Conservation (phyloP, 345 rosid genomes). For the Linum tenue region DNA sequence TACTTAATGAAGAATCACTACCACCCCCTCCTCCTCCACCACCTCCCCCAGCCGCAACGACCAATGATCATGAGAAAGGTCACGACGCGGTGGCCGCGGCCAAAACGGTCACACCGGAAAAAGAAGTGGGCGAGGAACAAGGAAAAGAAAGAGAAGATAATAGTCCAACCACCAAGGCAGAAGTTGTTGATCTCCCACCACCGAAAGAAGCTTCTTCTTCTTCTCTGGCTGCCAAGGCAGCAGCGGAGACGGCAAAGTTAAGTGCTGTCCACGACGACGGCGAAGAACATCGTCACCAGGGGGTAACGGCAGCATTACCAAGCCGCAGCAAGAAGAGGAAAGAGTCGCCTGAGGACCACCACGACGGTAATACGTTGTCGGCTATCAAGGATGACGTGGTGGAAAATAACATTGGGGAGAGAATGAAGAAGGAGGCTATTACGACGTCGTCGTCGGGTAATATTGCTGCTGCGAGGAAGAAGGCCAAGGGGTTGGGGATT, state of each 20-base stretch:
- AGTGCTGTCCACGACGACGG: neutral
- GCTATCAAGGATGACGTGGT: neutral
- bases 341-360: neutral
- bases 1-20: too few species aligned
- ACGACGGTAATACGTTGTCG: neutral
- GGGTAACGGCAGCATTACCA: slow-evolving; percentile 3
- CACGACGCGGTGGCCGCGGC: too few species aligned
- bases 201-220: slow-evolving; percentile 2
- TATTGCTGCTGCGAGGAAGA: slow-evolving; percentile 12
- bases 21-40: too few species aligned
- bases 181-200: neutral
- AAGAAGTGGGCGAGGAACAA: too few species aligned
- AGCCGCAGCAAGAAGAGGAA: slow-evolving; percentile 8
- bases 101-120: too few species aligned
- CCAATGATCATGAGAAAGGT: too few species aligned
- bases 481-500: slow-evolving; percentile 9
- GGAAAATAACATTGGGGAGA: neutral
- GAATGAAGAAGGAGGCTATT: slow-evolving; percentile 12
- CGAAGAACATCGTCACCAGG: neutral
- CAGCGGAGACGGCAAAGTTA: neutral
- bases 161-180: neutral
- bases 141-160: neutral
- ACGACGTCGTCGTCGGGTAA: slow-evolving; percentile 5
- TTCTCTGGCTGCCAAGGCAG: slow-evolving; percentile 7
- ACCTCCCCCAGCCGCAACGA: too few species aligned